Evolutionary conservation across 73 alveolate species (phyloP), one percentile per base, ranked within the genome.

Genomic region (Blepharisma japonicum): DNA sequence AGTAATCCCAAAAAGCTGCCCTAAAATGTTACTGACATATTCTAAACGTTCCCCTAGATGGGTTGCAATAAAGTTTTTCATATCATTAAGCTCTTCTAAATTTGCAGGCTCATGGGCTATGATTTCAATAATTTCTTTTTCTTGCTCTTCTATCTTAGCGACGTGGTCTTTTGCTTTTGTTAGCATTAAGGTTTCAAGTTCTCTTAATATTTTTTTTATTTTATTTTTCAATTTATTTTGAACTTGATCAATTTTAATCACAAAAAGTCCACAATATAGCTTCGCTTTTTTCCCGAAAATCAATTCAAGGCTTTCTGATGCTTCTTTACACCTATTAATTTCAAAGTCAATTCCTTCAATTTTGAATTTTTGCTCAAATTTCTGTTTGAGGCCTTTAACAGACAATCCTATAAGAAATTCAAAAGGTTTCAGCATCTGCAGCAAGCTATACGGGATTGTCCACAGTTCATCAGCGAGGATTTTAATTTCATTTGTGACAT

Each of bases 11-110:
- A 88, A 87, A 0, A 84, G 89, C 49, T 87, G 80, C 21, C 88
- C 78, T n/a, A 88, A 83, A 25, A 71, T 77, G 49, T 80, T 79
- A 53, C 85, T 81, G 56, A 90, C 23, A 6, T 71, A 82, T 25
- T 56, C 82, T 71, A 88, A 67, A 50, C 90, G 88, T 70, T 85
- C 85, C 54, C 85, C 84, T 7, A 91, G 87, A 23, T 74, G 32
- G 14, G 81, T 83, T 23, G 77, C 79, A 8, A 89, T 70, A 80
- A 89, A 91, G 67, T 71, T 83, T 55, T 86, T 79, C 20, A 91
- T 84, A 1, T 68, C 84, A 23, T 91, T 87, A 55, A 91, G 77
- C 67, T 91, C 95, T 56, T 91, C 97, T 18, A 91, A 68, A 78
- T 91, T 86, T 50, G 81, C 84, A 47, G 97, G 97, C 32, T 83